phyloP scores from a whole-genome alignment of 1,139 yeast species.

The Saccharomyces hybrid region DNA sequence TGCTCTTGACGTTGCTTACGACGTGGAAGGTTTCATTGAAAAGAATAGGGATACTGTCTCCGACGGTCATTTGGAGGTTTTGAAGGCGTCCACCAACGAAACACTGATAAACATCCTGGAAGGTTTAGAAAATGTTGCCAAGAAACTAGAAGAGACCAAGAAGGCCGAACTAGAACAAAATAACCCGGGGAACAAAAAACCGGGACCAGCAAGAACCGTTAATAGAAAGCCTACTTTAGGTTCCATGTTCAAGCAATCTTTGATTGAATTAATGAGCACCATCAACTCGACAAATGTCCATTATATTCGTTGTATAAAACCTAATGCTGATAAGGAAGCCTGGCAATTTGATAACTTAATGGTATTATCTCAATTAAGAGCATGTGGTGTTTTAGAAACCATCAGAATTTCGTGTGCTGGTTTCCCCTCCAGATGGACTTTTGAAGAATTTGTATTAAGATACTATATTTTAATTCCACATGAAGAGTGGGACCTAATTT shows the following conservation, averaged over 20 bases:
- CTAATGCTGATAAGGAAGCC: slow-evolving; percentile 89
- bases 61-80: slow-evolving; percentile 87
- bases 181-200: slow-evolving; percentile 38
- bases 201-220: slow-evolving; percentile 37
- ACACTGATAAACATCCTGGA: slow-evolving; percentile 59
- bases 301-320: slow-evolving; percentile 96
- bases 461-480: slow-evolving; percentile 81
- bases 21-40: slow-evolving; percentile 91
- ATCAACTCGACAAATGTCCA: slow-evolving; percentile 94
- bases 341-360: slow-evolving; percentile 95
- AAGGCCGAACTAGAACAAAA: slow-evolving; percentile 38
- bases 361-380: slow-evolving; percentile 94
- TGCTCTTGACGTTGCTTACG: slow-evolving; percentile 91
- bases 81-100: slow-evolving; percentile 60
- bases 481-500: slow-evolving; percentile 57
- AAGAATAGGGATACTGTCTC: slow-evolving; percentile 97
- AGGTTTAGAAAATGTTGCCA: slow-evolving; percentile 54
- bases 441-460: slow-evolving; percentile 87
- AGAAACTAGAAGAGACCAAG: slow-evolving; percentile 40
- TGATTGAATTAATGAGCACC: slow-evolving; percentile 89
- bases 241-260: slow-evolving; percentile 85
- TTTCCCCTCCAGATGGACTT: slow-evolving; percentile 95
- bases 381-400: slow-evolving; percentile 98
- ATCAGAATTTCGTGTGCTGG: slow-evolving; percentile 97
- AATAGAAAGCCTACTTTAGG: slow-evolving; percentile 90